Evolutionary conservation across 2,329 filamentous ascomycete species (phyloP), one percentile per base, ranked within the genome.

Genomic region (Aspergillus sp.): DNA sequence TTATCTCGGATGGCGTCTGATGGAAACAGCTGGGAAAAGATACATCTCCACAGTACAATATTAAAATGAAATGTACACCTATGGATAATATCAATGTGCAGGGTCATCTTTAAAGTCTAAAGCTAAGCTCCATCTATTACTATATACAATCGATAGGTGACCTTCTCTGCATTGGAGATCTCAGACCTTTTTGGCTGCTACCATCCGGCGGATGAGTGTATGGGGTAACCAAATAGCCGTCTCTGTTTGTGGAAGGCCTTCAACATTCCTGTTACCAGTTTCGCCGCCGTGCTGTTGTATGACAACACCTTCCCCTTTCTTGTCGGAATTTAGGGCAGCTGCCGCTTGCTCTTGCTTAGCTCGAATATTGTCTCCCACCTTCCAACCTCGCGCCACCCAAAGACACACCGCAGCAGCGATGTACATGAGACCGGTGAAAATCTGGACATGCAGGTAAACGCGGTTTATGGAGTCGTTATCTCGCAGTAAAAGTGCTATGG

Each of bases 361-460:
- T 45, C 50, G 61, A 37, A 56, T 59, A n/a, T 68, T 55, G 19
- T 75, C 66, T 4, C 69, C 69, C n/a, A 77, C 68, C 59, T 75
- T 75, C 74, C 74, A 77, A 4, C 70, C 72, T 39, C 64, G 46
- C 7, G 76, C 72, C 6, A 78, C 27, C 74, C 74, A 77, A 33
- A 77, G 53, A 61, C 78, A 84, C 8, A 80, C 17, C 15, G 82
- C 82, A 13, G 81, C 83, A 2, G 75, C 80, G 20, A 88, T 68
- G 63, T 83, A 89, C 77, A 87, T 83, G 58, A 84, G 75, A 2
- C 83, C 86, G 0, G 82, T 80, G 61, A 89, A 88, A 1, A 88
- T 64, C 62, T 79, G 77, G 4, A 76, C 73, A 30, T 68, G 68
- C 17, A 78, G 62, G 57, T 79, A 79, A 2, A 70, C 67, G 30